A percentile compares a stretch with the other conserved stretches of the same genome.
Conservation (phyloP, 768 basidiomycete genomes). For the Panaeolus papilionaceus region DNA sequence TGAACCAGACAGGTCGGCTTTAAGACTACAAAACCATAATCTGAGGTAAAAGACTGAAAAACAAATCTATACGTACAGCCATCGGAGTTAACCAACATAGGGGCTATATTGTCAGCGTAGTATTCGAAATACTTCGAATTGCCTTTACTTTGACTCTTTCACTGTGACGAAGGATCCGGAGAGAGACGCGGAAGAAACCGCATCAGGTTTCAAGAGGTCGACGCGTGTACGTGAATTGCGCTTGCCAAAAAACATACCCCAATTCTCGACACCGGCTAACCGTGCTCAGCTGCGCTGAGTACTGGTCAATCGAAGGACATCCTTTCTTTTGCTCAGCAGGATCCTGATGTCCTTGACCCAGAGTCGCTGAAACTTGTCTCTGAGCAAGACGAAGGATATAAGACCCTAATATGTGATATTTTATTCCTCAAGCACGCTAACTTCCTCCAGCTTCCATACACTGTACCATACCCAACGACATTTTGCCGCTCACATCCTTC, state of each 20-base stretch:
- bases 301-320: neutral
- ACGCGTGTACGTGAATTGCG: too few species aligned
- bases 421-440: too few species aligned
- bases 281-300: neutral
- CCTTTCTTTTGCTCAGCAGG: neutral
- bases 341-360: neutral
- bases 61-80: neutral
- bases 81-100: conserved; percentile 1
- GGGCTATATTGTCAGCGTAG: neutral
- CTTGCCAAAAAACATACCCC: neutral
- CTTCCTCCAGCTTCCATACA: too few species aligned
- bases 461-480: too few species aligned
- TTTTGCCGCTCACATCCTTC: too few species aligned
- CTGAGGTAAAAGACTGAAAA: neutral
- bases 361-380: neutral
- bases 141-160: neutral
- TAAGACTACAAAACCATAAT: neutral
- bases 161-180: neutral
- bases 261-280: conserved; percentile 4
- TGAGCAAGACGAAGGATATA: neutral
- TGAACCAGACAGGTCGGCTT: neutral
- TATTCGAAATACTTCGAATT: neutral
- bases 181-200: neutral
- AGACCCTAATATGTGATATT: neutral
- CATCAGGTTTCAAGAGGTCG: neutral